A percentile compares a stretch with the other conserved stretches of the same genome.
Evolutionary conservation across 371 early-diverging fungal species (phyloP).

Genomic region (Chytridium lagenaria): DNA sequence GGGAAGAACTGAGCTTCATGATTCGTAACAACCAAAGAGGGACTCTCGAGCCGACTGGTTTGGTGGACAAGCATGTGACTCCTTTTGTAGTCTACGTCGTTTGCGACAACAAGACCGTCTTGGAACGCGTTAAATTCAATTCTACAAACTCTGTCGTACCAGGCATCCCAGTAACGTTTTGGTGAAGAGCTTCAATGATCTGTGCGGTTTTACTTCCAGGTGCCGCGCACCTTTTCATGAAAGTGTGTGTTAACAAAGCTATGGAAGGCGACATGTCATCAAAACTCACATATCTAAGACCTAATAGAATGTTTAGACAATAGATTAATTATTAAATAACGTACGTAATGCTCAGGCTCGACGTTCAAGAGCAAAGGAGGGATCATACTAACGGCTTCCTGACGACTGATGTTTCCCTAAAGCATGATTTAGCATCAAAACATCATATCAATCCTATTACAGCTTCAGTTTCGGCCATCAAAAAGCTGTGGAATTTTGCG

Average conservation of each 20-base stretch:
- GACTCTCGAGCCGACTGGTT: slow-evolving; percentile 89
- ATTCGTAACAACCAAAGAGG: slow-evolving; percentile 93
- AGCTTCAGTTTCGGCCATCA: slow-evolving; percentile 93
- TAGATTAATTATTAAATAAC: slow-evolving; percentile 7
- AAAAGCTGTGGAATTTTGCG: slow-evolving; percentile 86
- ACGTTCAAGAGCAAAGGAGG: slow-evolving; percentile 95
- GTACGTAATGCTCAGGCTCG: slow-evolving; percentile 85
- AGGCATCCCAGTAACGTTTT: slow-evolving; percentile 54
- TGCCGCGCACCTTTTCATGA: slow-evolving; percentile 65
- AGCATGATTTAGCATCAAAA: slow-evolving; percentile 11
- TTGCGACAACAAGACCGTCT: slow-evolving; percentile 95
- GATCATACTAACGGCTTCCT: slow-evolving; percentile 99
- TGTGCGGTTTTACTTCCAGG: slow-evolving; percentile 75
- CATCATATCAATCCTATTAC: slow-evolving; percentile 44
- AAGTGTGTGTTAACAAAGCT: background rate
- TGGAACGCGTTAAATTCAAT: too few relatives aligned
- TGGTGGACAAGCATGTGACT: slow-evolving; percentile 96
- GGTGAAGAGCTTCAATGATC: slow-evolving; percentile 91
- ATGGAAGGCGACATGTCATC: background rate
- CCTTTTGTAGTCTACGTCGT: slow-evolving; percentile 93
- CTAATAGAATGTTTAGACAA: slow-evolving; percentile 1
- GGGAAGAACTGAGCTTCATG: slow-evolving; percentile 97
- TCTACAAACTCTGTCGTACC: background rate
- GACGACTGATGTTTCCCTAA: slow-evolving; percentile 93
- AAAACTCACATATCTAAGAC: slow-evolving; percentile 9